Base-by-base conservation (phyloP, 805 yeast species). In the Yueomyces sp. region DNA sequence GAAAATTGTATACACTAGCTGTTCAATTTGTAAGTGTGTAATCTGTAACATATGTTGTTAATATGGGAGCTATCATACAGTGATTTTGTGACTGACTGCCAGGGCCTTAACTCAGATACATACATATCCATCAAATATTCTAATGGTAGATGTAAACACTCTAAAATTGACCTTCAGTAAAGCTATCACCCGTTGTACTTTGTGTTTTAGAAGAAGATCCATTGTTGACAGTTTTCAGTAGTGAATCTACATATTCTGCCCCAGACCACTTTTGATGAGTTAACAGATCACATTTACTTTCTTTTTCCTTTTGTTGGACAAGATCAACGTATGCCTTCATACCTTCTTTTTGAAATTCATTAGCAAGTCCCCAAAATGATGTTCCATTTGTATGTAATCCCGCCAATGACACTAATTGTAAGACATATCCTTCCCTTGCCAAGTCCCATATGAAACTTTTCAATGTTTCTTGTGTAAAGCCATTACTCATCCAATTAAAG, bases 211-310 rank as follows among this genome's bases (percentile, higher is more conserved):
- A 62, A 12, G 70, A 63, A 4, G 74, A 70, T 11, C 71, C 68
- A 40, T 56, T 59, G 42, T 68, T 68, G 2, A 72, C 66, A 27
- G 66, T 56, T 38, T 61, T 62, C 46, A 69, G 56, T 26, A 73
- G 55, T 8, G 67, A 60, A 49, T 76, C 80, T 31, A 67, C 55
- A 50, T 73, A 73, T 51, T 71, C 70, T n/a, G 77, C 77, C 5
- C 81, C 81, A 3, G 77, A 72, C 81, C 81, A 76, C 48, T 68
- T 71, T 53, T 76, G 81, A 50, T 76, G 81, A 6, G 77, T 76
- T 49, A 76, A 59, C 3, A 76, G 69, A 50, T 76, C 81, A 48
- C 77, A 70, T 3, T 65, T 63, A 4, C 63, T 47, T 26, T 59
- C 67, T 48, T 63, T 66, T 53, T 76, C 80, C 44, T 59, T 59